Evolutionary conservation across 805 yeast genomes (phyloP).

Genomic region (Metschnikowia gelsemii): DNA sequence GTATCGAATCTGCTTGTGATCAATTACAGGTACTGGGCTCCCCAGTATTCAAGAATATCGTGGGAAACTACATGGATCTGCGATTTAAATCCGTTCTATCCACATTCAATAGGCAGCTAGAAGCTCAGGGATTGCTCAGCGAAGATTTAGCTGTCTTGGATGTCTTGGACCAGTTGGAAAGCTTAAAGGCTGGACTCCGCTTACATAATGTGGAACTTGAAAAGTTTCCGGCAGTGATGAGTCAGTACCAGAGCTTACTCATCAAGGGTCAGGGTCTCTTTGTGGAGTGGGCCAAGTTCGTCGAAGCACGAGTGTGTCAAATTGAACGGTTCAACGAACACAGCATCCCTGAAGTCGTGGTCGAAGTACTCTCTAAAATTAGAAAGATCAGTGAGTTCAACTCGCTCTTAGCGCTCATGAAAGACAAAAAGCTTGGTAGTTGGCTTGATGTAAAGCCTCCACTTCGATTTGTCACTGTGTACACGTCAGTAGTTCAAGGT

Average conservation of each 20-base stretch:
- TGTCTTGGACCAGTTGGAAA: constrained; percentile 45
- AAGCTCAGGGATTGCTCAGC: constrained; percentile 10
- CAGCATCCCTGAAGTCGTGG: constrained; percentile 68
- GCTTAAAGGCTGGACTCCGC: constrained; percentile 24
- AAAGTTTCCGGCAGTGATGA: constrained; percentile 14
- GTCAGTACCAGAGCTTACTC: constrained; percentile 21
- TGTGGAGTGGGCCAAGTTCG: constrained; percentile 53
- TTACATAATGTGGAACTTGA: constrained; percentile 14
- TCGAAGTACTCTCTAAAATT: constrained; percentile 68
- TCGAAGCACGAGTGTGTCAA: constrained; percentile 51
- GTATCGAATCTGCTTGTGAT: constrained; percentile 13
- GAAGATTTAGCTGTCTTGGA: constrained; percentile 36
- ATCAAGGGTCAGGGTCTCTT: constrained; percentile 42
- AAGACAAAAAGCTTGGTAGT: constrained; percentile 52
- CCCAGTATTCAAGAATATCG: constrained; percentile 16
- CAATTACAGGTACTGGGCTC: constrained; percentile 14
- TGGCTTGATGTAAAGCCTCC: constrained; percentile 68
- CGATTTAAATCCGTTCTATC: constrained; percentile 13
- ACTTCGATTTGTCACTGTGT: constrained; percentile 45
- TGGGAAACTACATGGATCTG: constrained; percentile 17
- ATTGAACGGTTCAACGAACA: constrained; percentile 61
- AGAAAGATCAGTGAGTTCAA: constrained; percentile 63
- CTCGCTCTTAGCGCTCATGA: constrained; percentile 52
- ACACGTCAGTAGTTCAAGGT: constrained; percentile 49
- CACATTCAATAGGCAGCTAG: constrained; percentile 13